phyloP scores from a whole-genome alignment of 495 filamentous ascomycete genomes.

The Hyaloscypha hepaticicola region DNA sequence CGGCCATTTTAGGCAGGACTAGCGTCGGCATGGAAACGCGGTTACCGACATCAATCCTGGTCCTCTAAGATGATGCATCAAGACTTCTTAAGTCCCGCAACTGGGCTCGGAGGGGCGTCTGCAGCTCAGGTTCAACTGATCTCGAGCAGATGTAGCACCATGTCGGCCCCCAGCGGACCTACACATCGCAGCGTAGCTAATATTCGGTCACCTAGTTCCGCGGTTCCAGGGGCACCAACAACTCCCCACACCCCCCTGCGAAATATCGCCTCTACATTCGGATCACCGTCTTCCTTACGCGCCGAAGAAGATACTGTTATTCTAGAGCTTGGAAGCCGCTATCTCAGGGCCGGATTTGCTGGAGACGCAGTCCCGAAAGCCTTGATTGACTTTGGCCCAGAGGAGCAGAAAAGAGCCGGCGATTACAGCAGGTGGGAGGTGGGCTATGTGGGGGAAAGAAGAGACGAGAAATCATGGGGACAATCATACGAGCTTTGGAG shows the following conservation, averaged over 20 bases:
- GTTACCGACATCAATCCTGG: neutral
- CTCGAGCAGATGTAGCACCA: slow-evolving; percentile 19
- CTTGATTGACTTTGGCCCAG: slow-evolving; percentile 65
- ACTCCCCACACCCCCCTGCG: slow-evolving; percentile 63
- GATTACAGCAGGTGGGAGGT: slow-evolving; percentile 74
- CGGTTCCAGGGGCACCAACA: slow-evolving; percentile 28
- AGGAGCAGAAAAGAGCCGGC: slow-evolving; percentile 71
- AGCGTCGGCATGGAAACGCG: slow-evolving; percentile 14
- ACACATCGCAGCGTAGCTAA: slow-evolving; percentile 50
- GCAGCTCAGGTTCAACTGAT: neutral
- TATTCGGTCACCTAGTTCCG: slow-evolving; percentile 41
- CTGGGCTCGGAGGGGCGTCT: neutral
- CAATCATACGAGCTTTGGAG: slow-evolving; percentile 78
- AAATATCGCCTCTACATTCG: slow-evolving; percentile 59
- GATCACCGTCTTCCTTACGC: slow-evolving; percentile 71
- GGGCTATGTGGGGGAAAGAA: slow-evolving; percentile 47
- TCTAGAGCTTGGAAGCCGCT: slow-evolving; percentile 78
- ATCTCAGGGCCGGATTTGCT: slow-evolving; percentile 80
- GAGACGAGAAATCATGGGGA: slow-evolving; percentile 58
- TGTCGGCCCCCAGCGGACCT: slow-evolving; percentile 25
- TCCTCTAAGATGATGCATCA: neutral
- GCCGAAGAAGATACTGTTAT: slow-evolving; percentile 82
- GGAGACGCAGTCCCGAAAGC: slow-evolving; percentile 76
- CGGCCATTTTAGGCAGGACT: slow-evolving; percentile 11
- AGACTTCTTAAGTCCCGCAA: neutral